These are phyloP conservation scores for Salix brachista DNA, from an alignment of 345 rosid species.

Conservation along the genomic window DNA sequence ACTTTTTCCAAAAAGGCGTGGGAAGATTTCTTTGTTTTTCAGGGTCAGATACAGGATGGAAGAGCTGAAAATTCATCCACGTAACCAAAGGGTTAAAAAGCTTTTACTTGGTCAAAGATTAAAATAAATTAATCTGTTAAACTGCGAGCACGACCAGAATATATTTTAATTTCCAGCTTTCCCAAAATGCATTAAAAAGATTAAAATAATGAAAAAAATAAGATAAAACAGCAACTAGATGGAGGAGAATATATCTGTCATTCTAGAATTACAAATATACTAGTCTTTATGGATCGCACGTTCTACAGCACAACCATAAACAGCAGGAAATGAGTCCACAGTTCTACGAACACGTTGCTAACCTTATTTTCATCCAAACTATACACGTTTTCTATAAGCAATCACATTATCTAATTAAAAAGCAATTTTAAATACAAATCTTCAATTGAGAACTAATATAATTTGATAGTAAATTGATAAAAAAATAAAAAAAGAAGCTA, in stretches of 20 bases:
- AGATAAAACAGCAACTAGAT: not conserved
- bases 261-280: not conserved
- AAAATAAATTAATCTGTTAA: not conserved
- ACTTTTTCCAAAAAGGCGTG: not conserved
- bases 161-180: not conserved
- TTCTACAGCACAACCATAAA: not conserved
- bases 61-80: not conserved
- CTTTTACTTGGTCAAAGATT: too few species aligned
- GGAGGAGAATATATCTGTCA: not conserved
- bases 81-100: too few species aligned
- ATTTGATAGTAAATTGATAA: too few species aligned
- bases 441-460: too few species aligned
- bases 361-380: too few species aligned
- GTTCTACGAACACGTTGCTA: too few species aligned
- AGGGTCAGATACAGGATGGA: not conserved
- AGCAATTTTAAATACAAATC: too few species aligned
- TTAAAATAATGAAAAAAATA: too few species aligned
- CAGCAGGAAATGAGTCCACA: not conserved
- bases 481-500: too few species aligned
- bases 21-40: not conserved
- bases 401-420: too few species aligned
- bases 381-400: too few species aligned
- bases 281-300: not conserved
- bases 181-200: not conserved
- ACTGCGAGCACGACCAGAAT: not conserved